Evolutionary conservation across 768 basidiomycete species (phyloP).

Genomic region (Russula emetica): DNA sequence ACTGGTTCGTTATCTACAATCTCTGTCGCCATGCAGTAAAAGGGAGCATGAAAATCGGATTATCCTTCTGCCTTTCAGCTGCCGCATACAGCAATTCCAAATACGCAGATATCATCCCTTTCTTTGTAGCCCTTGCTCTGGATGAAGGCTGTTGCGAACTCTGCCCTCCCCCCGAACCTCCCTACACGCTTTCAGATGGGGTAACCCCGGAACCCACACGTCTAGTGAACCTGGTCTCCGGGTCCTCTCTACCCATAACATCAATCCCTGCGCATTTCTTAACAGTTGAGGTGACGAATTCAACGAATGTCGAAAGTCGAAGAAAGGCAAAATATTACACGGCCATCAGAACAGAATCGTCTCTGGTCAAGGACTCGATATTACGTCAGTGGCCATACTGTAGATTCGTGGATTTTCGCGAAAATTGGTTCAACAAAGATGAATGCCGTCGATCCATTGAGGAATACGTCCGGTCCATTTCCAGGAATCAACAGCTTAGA

Average conservation of each 20-base stretch:
- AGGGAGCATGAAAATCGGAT: not conserved
- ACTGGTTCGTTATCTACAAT: conserved; percentile 15
- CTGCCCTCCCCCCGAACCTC: not conserved
- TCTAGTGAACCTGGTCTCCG: not conserved
- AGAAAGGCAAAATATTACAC: not conserved
- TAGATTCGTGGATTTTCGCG: not conserved
- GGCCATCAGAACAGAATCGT: not conserved
- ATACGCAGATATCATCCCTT: not conserved
- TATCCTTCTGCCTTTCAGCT: conserved; percentile 16
- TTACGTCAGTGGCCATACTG: not conserved
- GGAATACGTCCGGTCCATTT: conserved; percentile 4
- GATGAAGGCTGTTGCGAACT: not conserved
- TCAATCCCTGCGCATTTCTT: not conserved
- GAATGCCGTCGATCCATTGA: not conserved
- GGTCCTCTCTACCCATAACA: not conserved
- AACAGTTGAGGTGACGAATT: not conserved
- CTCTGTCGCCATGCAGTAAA: not conserved
- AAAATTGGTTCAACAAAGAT: conserved; percentile 2
- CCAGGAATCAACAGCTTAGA: not conserved
- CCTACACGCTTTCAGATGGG: conserved; percentile 8
- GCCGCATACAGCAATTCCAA: conserved; percentile 8
- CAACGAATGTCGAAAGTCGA: not conserved
- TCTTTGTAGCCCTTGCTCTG: not conserved
- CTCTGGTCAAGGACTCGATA: not conserved
- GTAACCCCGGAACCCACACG: not conserved